These are phyloP conservation scores for Fimicolochytrium jonesii DNA, from an alignment of 192 early-diverging fungal species.

Conservation along the genomic window DNA sequence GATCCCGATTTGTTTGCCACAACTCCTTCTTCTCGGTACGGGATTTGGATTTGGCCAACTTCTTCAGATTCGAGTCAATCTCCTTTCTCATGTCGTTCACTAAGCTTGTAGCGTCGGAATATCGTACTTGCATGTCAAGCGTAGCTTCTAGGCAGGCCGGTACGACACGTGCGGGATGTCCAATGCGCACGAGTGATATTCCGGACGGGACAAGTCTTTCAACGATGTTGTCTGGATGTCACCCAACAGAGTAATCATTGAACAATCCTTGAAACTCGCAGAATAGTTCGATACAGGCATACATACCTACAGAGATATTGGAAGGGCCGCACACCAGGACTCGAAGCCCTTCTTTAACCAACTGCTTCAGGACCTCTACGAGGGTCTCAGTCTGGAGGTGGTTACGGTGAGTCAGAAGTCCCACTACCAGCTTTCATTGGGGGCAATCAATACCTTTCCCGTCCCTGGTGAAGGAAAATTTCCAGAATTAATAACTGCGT, in stretches of 20 bases:
- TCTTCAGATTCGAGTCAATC: slow-evolving; percentile 62
- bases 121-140: slow-evolving; percentile 63
- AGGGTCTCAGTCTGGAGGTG: slow-evolving; percentile 85
- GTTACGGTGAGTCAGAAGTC: no score
- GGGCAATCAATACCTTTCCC: no score
- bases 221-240: slow-evolving; percentile 81
- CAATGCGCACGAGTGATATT: slow-evolving; percentile 70
- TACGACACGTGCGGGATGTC: slow-evolving; percentile 80
- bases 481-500: not conserved
- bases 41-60: slow-evolving; percentile 59
- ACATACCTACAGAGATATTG: slow-evolving; percentile 77
- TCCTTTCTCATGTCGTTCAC: slow-evolving; percentile 73
- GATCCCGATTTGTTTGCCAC: slow-evolving; percentile 52
- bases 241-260: no score
- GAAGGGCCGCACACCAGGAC: slow-evolving; percentile 87
- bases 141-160: slow-evolving; percentile 62
- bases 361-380: slow-evolving; percentile 80
- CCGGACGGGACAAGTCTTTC: slow-evolving; percentile 60
- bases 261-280: no score
- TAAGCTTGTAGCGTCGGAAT: slow-evolving; percentile 67
- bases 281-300: no score
- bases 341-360: slow-evolving; percentile 52
- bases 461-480: slow-evolving; percentile 37
- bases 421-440: no score
- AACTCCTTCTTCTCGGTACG: slow-evolving; percentile 57